Conservation (phyloP, 805 yeast genomes). For the Starmerella apis region DNA sequence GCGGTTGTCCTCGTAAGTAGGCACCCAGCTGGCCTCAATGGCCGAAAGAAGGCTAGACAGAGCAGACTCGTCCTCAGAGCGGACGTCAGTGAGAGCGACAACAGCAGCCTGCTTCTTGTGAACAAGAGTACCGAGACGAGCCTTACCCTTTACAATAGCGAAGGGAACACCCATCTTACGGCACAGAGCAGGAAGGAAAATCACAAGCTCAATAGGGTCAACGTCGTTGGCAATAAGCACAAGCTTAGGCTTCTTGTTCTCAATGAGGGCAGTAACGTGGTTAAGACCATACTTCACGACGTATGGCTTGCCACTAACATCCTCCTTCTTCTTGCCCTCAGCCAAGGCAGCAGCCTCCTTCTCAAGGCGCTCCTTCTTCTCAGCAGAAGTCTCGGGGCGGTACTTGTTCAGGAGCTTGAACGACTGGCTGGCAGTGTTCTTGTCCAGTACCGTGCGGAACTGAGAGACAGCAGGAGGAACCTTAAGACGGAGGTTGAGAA, state of each 20-base stretch:
- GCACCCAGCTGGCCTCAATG: constrained; percentile 83
- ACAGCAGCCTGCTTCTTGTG: constrained; percentile 97
- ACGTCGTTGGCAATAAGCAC: constrained; percentile 98
- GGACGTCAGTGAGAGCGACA: constrained; percentile 93
- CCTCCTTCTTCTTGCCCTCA: constrained; percentile 94
- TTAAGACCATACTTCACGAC: constrained; percentile 96
- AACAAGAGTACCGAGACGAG: constrained; percentile 93
- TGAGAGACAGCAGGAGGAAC: constrained; percentile 98
- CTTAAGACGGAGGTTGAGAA: constrained; percentile 88
- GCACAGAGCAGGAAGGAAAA: constrained; percentile 97
- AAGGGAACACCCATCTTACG: constrained; percentile 99
- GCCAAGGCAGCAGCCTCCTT: constrained; percentile 97
- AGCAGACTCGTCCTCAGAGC: constrained; percentile 87
- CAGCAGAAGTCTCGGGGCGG: constrained; percentile 95
- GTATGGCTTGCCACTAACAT: constrained; percentile 92
- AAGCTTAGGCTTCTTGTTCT: constrained; percentile 97
- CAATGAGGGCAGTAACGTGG: constrained; percentile 95
- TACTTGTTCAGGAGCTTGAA: constrained; percentile 97
- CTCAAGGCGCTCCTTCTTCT: constrained; percentile 98
- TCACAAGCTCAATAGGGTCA: constrained; percentile 96
- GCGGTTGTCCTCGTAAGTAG: constrained; percentile 90
- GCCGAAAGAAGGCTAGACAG: constrained; percentile 88
- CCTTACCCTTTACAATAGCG: constrained; percentile 97
- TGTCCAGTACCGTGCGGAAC: constrained; percentile 92
- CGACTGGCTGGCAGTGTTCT: constrained; percentile 96